A percentile compares a stretch with the other conserved stretches of the same genome.
Evolutionary conservation across 495 filamentous ascomycete species (phyloP).

Genomic region (Xylaria telfairii): DNA sequence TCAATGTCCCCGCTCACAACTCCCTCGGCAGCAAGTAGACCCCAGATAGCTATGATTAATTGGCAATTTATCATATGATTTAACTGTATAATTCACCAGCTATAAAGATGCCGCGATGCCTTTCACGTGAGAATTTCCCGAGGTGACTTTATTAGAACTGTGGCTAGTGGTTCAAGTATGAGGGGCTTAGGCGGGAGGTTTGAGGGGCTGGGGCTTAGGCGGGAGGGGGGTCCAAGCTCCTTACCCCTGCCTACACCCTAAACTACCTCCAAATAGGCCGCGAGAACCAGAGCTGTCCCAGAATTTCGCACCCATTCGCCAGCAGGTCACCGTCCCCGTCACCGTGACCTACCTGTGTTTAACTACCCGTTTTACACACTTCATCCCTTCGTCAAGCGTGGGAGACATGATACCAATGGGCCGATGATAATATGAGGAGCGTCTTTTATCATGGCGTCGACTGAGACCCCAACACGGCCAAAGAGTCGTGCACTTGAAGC

Average conservation of each 20-base stretch:
- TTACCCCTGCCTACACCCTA: too few species aligned
- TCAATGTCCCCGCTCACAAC: too few species aligned
- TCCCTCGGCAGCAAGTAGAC: too few species aligned
- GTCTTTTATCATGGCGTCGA: background rate
- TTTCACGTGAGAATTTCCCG: too few species aligned
- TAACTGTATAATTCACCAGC: too few species aligned
- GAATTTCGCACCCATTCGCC: slow-evolving; percentile 15
- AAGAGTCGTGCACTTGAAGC: slow-evolving; percentile 14
- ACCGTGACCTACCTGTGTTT: background rate
- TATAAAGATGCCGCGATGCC: too few species aligned
- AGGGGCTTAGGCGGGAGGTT: background rate
- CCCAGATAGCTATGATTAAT: too few species aligned
- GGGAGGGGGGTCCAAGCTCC: background rate
- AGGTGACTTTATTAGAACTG: too few species aligned
- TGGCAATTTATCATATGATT: too few species aligned
- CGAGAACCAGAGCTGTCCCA: slow-evolving; percentile 12
- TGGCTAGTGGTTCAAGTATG: too few species aligned
- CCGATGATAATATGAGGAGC: background rate
- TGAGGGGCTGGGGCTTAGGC: too few species aligned
- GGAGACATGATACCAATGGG: background rate
- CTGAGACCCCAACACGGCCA: background rate
- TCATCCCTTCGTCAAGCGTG: background rate
- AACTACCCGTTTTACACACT: background rate
- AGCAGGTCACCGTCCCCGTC: background rate
- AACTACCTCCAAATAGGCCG: too few species aligned